Evolutionary conservation across 1,284 basidiomycete species (phyloP).

Genomic region (Cryptococcus maquisensis): DNA sequence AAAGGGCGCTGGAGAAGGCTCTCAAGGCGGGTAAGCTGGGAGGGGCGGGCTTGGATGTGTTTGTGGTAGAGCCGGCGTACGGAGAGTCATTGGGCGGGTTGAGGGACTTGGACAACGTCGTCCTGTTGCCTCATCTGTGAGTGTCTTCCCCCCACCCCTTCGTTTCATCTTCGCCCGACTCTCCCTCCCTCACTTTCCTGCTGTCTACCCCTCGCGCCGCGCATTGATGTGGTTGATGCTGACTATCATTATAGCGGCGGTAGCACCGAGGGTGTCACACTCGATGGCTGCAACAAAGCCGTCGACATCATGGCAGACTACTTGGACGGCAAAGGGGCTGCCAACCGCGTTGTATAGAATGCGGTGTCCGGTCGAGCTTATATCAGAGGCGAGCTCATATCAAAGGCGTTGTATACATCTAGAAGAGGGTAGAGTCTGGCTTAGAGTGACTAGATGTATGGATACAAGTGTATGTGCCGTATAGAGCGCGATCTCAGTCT

Average conservation of each 20-base stretch:
- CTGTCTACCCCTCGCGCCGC: background rate
- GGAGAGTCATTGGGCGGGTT: conserved; percentile 33
- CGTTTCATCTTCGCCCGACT: background rate
- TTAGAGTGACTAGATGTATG: too few species aligned
- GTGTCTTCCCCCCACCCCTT: conserved; percentile 1
- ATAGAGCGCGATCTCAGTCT: too few species aligned
- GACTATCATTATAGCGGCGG: conserved; percentile 23
- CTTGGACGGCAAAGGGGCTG: conserved; percentile 31
- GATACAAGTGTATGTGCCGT: too few species aligned
- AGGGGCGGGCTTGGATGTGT: conserved; percentile 55
- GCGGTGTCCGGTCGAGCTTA: too few species aligned
- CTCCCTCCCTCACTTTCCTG: background rate
- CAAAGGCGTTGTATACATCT: too few species aligned
- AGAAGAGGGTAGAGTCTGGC: too few species aligned
- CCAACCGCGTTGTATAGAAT: conserved; percentile 33
- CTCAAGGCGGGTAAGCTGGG: conserved; percentile 46
- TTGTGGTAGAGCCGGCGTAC: conserved; percentile 44
- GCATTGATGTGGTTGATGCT: background rate
- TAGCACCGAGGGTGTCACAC: conserved; percentile 31
- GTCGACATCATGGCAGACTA: conserved; percentile 39
- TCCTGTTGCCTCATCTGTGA: conserved; percentile 41
- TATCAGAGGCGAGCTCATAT: too few species aligned
- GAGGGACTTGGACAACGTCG: conserved; percentile 31
- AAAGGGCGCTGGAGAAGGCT: conserved; percentile 49
- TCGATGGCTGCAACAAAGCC: conserved; percentile 32